Evolutionary conservation across 1,284 basidiomycete species (phyloP).

Genomic region (Trametes hirsuta): DNA sequence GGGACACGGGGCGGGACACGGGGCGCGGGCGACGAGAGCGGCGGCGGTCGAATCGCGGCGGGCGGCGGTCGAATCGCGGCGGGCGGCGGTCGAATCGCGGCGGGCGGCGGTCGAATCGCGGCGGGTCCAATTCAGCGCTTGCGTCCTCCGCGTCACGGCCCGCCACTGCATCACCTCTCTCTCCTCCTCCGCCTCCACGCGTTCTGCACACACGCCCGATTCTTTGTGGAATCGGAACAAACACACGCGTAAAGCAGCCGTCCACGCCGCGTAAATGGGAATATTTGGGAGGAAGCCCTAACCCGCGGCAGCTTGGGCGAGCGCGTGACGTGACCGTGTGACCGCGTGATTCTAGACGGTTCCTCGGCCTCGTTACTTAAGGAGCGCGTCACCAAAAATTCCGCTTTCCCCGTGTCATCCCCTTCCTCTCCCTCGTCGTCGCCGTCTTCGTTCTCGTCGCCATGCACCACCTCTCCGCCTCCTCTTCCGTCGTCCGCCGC

Average conservation of each 20-base stretch:
- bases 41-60: neutral
- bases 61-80: neutral
- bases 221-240: too few species aligned
- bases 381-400: slow-evolving; percentile 15
- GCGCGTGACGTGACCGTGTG: slow-evolving; percentile 19
- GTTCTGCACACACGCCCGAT: too few species aligned
- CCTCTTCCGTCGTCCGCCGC: slow-evolving; percentile 48
- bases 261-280: too few species aligned
- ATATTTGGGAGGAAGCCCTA: too few species aligned
- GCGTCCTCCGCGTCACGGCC: neutral
- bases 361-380: slow-evolving; percentile 27
- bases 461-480: slow-evolving; percentile 46
- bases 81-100: neutral
- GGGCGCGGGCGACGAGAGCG: neutral
- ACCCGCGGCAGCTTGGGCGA: too few species aligned
- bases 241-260: too few species aligned
- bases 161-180: too few species aligned
- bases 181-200: too few species aligned
- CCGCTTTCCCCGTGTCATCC: slow-evolving; percentile 5
- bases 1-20: too few species aligned
- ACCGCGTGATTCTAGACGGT: slow-evolving; percentile 34
- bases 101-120: neutral
- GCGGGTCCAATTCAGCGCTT: neutral
- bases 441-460: slow-evolving; percentile 10
- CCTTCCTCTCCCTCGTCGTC: slow-evolving; percentile 9